Percentiles rank a stretch among this genome's conserved stretches.
Evolutionary conservation across 2,329 filamentous ascomycete species (phyloP).

Genomic region (Fusarium odoratissimum): DNA sequence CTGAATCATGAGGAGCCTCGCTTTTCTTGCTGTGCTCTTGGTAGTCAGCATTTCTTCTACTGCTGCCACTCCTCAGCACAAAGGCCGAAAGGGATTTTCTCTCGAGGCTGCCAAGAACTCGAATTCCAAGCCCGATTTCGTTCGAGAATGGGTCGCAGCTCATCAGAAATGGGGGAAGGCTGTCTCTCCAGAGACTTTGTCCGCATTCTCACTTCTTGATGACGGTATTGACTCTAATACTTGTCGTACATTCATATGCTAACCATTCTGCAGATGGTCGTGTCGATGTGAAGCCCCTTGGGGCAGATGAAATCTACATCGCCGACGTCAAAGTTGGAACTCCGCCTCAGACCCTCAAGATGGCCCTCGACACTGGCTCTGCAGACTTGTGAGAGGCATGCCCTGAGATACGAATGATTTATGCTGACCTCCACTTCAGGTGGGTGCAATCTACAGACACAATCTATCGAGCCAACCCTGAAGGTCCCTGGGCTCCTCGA

Average conservation of each 20-base stretch:
- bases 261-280: slow-evolving; percentile 46
- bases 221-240: slow-evolving; percentile 36
- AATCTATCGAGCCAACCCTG: slow-evolving; percentile 47
- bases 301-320: slow-evolving; percentile 57
- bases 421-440: slow-evolving; percentile 48
- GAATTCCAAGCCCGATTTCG: slow-evolving; percentile 46
- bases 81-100: slow-evolving; percentile 43
- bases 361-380: slow-evolving; percentile 67
- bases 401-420: not conserved
- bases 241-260: not conserved
- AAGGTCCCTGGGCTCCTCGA: slow-evolving; percentile 52
- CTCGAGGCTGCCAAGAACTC: slow-evolving; percentile 42
- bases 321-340: slow-evolving; percentile 59
- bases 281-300: slow-evolving; percentile 52
- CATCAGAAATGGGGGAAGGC: slow-evolving; percentile 51
- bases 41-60: slow-evolving; percentile 12
- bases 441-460: slow-evolving; percentile 67
- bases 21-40: slow-evolving; percentile 32
- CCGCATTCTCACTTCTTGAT: slow-evolving; percentile 46
- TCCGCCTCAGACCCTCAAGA: slow-evolving; percentile 59
- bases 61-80: slow-evolving; percentile 18
- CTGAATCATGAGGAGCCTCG: slow-evolving; percentile 29
- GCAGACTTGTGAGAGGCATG: slow-evolving; percentile 69
- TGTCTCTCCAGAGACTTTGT: slow-evolving; percentile 29
- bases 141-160: slow-evolving; percentile 49